phyloP scores from a whole-genome alignment of 805 yeast genomes.

The Kazachstania taianensis region DNA sequence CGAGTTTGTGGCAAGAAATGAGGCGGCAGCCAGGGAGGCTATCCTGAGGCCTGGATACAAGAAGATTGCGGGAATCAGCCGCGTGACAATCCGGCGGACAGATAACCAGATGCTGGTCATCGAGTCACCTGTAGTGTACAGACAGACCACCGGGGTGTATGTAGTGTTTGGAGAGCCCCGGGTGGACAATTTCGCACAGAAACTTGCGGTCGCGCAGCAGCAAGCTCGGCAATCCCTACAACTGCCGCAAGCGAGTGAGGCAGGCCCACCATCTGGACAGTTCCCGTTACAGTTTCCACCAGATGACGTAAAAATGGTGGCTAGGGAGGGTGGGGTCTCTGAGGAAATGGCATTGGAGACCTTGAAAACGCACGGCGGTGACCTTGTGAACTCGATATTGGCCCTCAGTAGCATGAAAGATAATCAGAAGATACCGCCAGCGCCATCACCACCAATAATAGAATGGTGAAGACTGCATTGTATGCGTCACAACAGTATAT shows the following conservation, averaged over 20 bases:
- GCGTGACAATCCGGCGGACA: slow-evolving; percentile 88
- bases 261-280: slow-evolving; percentile 51
- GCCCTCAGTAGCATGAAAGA: slow-evolving; percentile 11
- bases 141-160: slow-evolving; percentile 67
- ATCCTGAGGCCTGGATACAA: slow-evolving; percentile 35
- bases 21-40: background rate
- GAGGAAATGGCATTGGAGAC: slow-evolving; percentile 86
- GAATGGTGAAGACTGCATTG: no score
- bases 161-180: slow-evolving; percentile 61
- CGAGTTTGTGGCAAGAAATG: slow-evolving; percentile 1
- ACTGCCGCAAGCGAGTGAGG: slow-evolving; percentile 21
- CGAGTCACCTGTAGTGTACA: slow-evolving; percentile 88
- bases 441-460: no score
- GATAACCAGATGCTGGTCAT: slow-evolving; percentile 83
- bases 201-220: slow-evolving; percentile 71
- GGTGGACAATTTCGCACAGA: slow-evolving; percentile 84
- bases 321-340: slow-evolving; percentile 83
- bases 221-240: slow-evolving; percentile 40
- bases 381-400: slow-evolving; percentile 93
- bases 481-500: background rate
- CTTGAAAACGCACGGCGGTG: slow-evolving; percentile 76
- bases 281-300: slow-evolving; percentile 78
- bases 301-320: slow-evolving; percentile 72
- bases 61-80: slow-evolving; percentile 78
- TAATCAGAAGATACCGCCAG: no score